Percentiles rank a stretch among this genome's conserved stretches.
Evolutionary conservation across 2,329 filamentous ascomycete species (phyloP).

Genomic region (Aspergillus fumigatus): DNA sequence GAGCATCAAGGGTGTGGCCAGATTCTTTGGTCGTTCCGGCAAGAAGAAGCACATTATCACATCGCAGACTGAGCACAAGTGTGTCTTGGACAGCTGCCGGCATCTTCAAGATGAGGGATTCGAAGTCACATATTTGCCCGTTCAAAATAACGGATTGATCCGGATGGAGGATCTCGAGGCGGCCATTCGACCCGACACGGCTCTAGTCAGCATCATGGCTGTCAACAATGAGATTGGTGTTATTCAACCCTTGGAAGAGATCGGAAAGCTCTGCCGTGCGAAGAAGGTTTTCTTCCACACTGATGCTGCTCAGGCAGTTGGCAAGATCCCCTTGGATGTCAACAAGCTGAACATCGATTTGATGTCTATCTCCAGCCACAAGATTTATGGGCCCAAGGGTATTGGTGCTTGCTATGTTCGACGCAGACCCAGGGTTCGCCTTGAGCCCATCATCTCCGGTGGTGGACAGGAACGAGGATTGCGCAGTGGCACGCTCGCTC

Average conservation of each 20-base stretch:
- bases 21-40: constrained; percentile 86
- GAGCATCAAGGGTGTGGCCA: constrained; percentile 96
- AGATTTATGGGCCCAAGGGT: constrained; percentile 97
- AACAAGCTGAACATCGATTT: constrained; percentile 97
- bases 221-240: constrained; percentile 99
- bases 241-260: constrained; percentile 92
- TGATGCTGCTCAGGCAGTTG: constrained; percentile 94
- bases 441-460: constrained; percentile 93
- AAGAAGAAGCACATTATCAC: constrained; percentile 99
- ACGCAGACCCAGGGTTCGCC: constrained; percentile 82
- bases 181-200: constrained; percentile 86
- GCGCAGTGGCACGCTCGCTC: constrained; percentile 88
- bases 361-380: constrained; percentile 98
- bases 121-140: constrained; percentile 93
- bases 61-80: constrained; percentile 97
- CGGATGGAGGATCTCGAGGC: constrained; percentile 78
- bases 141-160: constrained; percentile 80
- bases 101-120: constrained; percentile 97
- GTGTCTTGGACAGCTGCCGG: constrained; percentile 92
- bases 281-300: constrained; percentile 99
- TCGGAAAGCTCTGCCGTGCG: constrained; percentile 82
- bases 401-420: constrained; percentile 95
- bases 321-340: constrained; percentile 94
- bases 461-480: constrained; percentile 95
- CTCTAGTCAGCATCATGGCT: constrained; percentile 93